phyloP scores from a whole-genome alignment of 805 yeast genomes.

The Cyberlindnera mycetangii region DNA sequence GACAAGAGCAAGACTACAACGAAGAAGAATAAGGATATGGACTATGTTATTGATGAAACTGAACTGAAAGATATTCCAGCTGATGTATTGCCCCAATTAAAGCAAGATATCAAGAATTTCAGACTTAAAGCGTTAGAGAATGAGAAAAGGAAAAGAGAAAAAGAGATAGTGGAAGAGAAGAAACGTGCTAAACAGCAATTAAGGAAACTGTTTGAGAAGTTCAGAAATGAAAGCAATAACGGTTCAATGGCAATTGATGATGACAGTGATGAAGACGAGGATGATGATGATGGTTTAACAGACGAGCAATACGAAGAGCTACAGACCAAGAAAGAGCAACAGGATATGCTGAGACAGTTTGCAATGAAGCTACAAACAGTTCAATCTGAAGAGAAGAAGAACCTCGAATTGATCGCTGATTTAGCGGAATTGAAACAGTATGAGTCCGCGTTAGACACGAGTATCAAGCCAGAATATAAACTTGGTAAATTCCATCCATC shows the following conservation, averaged over 20 bases:
- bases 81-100: constrained; percentile 49
- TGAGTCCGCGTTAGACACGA: constrained; percentile 38
- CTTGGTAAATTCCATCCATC: constrained; percentile 21
- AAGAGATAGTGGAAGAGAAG: constrained; percentile 46
- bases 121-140: constrained; percentile 50
- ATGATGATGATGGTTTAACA: constrained; percentile 29
- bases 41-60: constrained; percentile 52
- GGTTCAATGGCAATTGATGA: constrained; percentile 22
- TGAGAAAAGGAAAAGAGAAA: constrained; percentile 49
- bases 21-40: constrained; percentile 10
- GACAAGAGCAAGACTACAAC: constrained; percentile 6
- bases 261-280: constrained; percentile 23
- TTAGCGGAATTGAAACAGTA: constrained; percentile 31
- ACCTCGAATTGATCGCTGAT: constrained; percentile 22
- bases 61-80: constrained; percentile 58
- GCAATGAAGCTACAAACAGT: constrained; percentile 20
- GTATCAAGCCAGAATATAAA: constrained; percentile 16
- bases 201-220: constrained; percentile 42
- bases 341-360: constrained; percentile 21
- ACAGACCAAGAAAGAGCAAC: constrained; percentile 24
- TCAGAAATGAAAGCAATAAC: constrained; percentile 27
- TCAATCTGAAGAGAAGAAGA: constrained; percentile 14
- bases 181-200: constrained; percentile 45
- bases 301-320: constrained; percentile 34
- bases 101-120: constrained; percentile 52